These are phyloP conservation scores for Komagataella kurtzmanii DNA, from an alignment of 805 yeast genomes.

Conservation along the genomic window DNA sequence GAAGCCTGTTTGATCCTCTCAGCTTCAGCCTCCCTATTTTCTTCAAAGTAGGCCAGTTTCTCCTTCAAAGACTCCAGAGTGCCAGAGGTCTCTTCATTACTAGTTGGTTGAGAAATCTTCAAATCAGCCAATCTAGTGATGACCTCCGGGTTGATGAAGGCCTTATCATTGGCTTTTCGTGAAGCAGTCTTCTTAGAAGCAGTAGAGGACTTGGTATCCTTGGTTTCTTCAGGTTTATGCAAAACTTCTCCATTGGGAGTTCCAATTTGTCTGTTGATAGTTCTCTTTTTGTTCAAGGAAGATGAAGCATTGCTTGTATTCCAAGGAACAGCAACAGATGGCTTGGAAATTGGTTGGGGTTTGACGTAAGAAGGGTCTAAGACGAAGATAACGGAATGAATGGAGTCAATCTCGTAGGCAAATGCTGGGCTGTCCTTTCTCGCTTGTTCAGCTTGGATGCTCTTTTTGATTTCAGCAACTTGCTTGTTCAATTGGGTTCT, in stretches of 20 bases:
- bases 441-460: slow-evolving; percentile 59
- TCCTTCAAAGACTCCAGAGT: slow-evolving; percentile 56
- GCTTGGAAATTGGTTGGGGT: slow-evolving; percentile 19
- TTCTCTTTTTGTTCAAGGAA: background rate
- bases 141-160: slow-evolving; percentile 69
- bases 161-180: slow-evolving; percentile 24
- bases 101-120: slow-evolving; percentile 66
- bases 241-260: background rate
- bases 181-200: background rate
- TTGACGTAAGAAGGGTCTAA: slow-evolving; percentile 73
- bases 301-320: background rate
- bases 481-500: slow-evolving; percentile 32
- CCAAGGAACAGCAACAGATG: slow-evolving; percentile 7
- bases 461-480: slow-evolving; percentile 33
- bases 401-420: slow-evolving; percentile 60
- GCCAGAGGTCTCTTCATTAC: slow-evolving; percentile 53
- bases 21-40: slow-evolving; percentile 72
- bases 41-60: slow-evolving; percentile 55
- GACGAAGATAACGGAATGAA: slow-evolving; percentile 56
- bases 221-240: slow-evolving; percentile 20
- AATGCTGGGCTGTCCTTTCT: slow-evolving; percentile 75
- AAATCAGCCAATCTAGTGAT: slow-evolving; percentile 67
- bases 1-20: slow-evolving; percentile 63
- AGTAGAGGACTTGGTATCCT: slow-evolving; percentile 27
- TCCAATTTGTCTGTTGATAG: background rate